These are phyloP conservation scores for Gossypium raimondii DNA, from an alignment of 345 rosid genomes.

Conservation along the genomic window DNA sequence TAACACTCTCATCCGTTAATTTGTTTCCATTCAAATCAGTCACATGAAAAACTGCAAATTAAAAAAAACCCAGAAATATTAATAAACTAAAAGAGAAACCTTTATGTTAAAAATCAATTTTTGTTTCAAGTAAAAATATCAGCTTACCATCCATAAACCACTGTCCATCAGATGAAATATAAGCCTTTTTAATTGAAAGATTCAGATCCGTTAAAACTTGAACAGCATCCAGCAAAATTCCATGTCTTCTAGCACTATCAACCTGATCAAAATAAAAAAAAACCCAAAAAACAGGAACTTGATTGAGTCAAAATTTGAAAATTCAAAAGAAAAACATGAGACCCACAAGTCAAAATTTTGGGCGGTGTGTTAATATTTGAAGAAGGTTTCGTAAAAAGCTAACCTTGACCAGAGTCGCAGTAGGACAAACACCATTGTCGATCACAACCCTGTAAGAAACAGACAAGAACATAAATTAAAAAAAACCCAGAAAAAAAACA, in stretches of 20 bases:
- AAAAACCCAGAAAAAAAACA: slow-evolving; percentile 1
- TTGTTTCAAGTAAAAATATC: neutral
- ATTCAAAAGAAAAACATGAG: slow-evolving; percentile 4
- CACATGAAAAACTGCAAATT: slow-evolving; percentile 71
- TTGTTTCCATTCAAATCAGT: slow-evolving; percentile 90
- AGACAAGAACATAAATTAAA: neutral
- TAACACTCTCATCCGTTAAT: slow-evolving; percentile 69
- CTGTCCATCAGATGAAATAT: slow-evolving; percentile 82
- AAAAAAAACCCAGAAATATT: neutral
- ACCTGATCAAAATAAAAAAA: slow-evolving; percentile 42
- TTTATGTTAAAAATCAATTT: neutral
- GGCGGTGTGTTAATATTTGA: neutral
- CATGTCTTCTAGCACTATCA: slow-evolving; percentile 83
- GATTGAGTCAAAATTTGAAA: slow-evolving; percentile 18
- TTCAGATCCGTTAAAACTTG: slow-evolving; percentile 93
- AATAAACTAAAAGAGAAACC: neutral
- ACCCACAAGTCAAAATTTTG: neutral
- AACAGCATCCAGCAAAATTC: slow-evolving; percentile 79
- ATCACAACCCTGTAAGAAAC: slow-evolving; percentile 74
- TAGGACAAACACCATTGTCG: slow-evolving; percentile 85
- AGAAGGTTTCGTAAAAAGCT: slow-evolving; percentile 41
- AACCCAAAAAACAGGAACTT: neutral
- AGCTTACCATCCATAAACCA: slow-evolving; percentile 96
- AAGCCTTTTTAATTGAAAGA: slow-evolving; percentile 86
- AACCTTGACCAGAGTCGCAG: slow-evolving; percentile 90